Evolutionary conservation across 345 rosid species (phyloP), one percentile per base, ranked within the genome.

Genomic region (Combretum micranthum): DNA sequence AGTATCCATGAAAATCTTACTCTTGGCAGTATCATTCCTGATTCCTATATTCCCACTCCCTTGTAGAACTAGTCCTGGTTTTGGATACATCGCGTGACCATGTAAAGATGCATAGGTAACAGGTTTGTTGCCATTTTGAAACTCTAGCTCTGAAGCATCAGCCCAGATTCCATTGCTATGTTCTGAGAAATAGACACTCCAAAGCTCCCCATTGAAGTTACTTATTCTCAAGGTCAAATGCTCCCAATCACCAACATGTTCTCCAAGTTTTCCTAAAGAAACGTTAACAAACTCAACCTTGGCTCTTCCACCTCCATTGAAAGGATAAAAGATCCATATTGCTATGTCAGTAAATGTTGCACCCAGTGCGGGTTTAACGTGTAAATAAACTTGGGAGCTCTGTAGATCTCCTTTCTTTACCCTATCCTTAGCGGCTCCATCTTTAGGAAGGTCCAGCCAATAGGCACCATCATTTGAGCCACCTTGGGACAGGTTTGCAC

Each of bases 171-270:
- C 65, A 15, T 43, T 22, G 26, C 61, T 61, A 47, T 61, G 65
- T 49, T 61, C 21, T 0, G 65, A 60, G 62, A 67, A 67, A 17
- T 60, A 67, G 2, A 42, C 71, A 5, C 48, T 21, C 52, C 45
- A 42, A 15, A 60, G 71, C 61, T 67, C 66, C 25, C 71, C 71
- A 22, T 23, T 44, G 52, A 67, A 67, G 50, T 67, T 67, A 56
- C 65, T 67, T 37, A 67, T 22, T 48, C 71, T 61, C 50, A 61
- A 39, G 61, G 71, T 67, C 57, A 67, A 26, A 32, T 67, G 71
- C 62, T 67, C 71, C 65, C 71, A 67, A 52, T 67, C 71, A 12
- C 65, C 61, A 4, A 60, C 70, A 17, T 66, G 70, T 20, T 66
- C 65, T 17, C 61, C 65, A 2, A 66, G 54, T 50, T 19, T 7